Conservation (phyloP, 1,284 basidiomycete species). For the Leccinum angustisporum region DNA sequence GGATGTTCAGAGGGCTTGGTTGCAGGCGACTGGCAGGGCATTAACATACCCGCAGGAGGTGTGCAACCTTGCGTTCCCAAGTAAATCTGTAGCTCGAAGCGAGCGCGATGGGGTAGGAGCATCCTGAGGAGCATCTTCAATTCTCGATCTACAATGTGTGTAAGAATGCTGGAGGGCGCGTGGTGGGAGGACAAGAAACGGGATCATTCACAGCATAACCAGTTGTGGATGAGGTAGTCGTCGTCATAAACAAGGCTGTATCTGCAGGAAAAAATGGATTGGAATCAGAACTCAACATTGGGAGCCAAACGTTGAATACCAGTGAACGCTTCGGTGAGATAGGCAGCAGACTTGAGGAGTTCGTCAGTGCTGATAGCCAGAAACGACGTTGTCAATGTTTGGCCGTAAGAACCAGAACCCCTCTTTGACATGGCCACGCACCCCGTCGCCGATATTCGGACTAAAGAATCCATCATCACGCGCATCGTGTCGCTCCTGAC, state of each 20-base stretch:
- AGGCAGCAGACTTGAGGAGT: constrained; percentile 67
- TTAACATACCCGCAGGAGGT: background rate
- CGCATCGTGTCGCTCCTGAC: constrained; percentile 80
- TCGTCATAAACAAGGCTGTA: background rate
- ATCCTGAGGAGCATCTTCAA: constrained; percentile 1
- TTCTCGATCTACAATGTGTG: constrained; percentile 17
- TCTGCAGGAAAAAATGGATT: constrained; percentile 23
- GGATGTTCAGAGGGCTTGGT: background rate
- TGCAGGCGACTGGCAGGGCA: background rate
- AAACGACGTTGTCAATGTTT: constrained; percentile 9
- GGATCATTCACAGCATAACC: constrained; percentile 14
- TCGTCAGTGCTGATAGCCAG: constrained; percentile 58
- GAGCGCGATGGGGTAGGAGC: background rate
- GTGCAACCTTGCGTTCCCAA: background rate
- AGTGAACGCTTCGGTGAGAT: constrained; percentile 60
- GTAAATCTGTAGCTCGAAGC: background rate
- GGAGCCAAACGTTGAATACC: constrained; percentile 22
- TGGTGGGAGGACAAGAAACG: constrained; percentile 7
- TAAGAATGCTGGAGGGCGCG: constrained; percentile 24
- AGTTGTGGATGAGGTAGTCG: background rate
- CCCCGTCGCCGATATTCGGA: constrained; percentile 87
- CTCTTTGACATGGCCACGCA: constrained; percentile 99
- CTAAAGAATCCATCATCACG: constrained; percentile 81
- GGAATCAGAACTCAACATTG: constrained; percentile 27
- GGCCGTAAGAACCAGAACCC: too few species aligned